Conservation (phyloP, 805 yeast species). For the Candida jianshihensis region DNA sequence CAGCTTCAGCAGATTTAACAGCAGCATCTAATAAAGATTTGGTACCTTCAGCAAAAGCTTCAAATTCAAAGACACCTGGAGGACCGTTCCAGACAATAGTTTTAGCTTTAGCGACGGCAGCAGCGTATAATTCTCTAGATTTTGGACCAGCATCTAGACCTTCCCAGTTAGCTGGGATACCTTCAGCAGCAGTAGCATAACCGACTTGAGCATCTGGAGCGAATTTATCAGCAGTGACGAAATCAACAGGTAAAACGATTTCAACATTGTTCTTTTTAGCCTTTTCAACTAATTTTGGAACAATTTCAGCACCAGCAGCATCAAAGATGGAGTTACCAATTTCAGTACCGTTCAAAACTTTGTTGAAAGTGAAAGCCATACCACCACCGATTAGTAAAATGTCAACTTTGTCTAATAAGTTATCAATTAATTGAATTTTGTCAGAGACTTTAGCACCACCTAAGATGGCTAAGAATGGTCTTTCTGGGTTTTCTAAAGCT, state of each 20-base stretch:
- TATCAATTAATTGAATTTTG: constrained; percentile 97
- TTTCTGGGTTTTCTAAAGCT: constrained; percentile 95
- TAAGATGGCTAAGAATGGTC: constrained; percentile 97
- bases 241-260: constrained; percentile 91
- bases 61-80: constrained; percentile 99
- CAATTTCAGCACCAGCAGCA: constrained; percentile 91
- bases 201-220: constrained; percentile 85
- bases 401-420: constrained; percentile 93
- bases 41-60: constrained; percentile 86
- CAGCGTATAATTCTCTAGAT: constrained; percentile 71
- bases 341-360: constrained; percentile 74
- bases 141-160: constrained; percentile 96
- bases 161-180: constrained; percentile 93
- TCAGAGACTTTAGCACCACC: constrained; percentile 99
- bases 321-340: constrained; percentile 93
- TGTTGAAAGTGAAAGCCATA: constrained; percentile 99
- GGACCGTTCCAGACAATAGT: constrained; percentile 99
- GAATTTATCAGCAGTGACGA: constrained; percentile 92
- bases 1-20: constrained; percentile 78
- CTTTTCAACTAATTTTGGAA: constrained; percentile 85
- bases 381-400: constrained; percentile 97
- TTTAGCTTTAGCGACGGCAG: constrained; percentile 85
- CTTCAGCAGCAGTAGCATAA: constrained; percentile 78
- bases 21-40: constrained; percentile 83
- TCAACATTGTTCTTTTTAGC: constrained; percentile 95